Percentiles rank a stretch among this genome's conserved stretches.
Conservation (phyloP, 345 rosid genomes). For the Eucalyptus erythrocorys region DNA sequence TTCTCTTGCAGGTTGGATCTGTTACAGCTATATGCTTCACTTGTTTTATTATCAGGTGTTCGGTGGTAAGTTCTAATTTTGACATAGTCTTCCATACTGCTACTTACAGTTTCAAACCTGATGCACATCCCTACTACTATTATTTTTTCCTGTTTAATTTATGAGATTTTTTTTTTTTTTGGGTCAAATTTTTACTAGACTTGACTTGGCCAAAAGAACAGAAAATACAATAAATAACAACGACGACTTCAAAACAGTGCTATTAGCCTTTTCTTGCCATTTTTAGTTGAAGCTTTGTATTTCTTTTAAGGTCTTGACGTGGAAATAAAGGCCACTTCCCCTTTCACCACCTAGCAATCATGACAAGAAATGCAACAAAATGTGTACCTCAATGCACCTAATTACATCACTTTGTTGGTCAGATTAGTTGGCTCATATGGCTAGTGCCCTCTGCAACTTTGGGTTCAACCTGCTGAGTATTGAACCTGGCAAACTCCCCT, state of each 20-base stretch:
- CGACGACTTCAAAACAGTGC: not conserved
- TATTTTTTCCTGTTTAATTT: not conserved
- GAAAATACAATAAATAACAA: not conserved
- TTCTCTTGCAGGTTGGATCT: slow-evolving; percentile 79
- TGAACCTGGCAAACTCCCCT: not conserved
- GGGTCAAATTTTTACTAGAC: not conserved
- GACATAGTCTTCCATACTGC: not conserved
- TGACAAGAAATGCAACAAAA: not conserved
- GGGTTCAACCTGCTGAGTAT: not conserved
- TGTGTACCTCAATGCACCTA: not conserved
- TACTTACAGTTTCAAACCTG: not conserved
- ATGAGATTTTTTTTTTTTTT: no score
- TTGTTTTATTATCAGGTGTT: slow-evolving; percentile 89
- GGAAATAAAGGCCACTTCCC: not conserved
- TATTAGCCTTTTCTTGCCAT: not conserved
- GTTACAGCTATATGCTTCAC: slow-evolving; percentile 95
- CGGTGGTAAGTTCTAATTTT: slow-evolving; percentile 52
- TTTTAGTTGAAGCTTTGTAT: not conserved
- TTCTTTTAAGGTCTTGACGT: not conserved
- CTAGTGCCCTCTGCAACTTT: not conserved
- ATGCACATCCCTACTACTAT: not conserved
- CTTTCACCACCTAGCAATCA: not conserved
- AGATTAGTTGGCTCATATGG: not conserved
- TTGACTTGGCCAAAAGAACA: not conserved
- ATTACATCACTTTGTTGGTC: not conserved